Evolutionary conservation across 176 grass and related monocot genomes (phyloP).

Genomic region (Cenchrus americanus): DNA sequence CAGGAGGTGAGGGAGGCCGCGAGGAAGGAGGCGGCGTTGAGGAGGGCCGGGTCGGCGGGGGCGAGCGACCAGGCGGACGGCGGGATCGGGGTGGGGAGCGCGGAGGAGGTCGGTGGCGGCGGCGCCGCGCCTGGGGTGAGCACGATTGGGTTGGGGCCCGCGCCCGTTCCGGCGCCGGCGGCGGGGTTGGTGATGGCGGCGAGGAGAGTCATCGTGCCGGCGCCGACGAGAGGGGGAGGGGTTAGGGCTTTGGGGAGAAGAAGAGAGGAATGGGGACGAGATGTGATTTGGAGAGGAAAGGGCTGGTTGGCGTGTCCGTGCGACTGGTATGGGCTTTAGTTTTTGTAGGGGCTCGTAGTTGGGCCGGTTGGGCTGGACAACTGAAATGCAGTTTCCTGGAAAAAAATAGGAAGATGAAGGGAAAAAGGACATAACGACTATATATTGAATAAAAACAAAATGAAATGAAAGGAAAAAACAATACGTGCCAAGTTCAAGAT

Average conservation of each 20-base stretch:
- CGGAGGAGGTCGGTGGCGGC: conserved; percentile 26
- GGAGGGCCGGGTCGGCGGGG: conserved; percentile 48
- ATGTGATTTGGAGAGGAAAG: not conserved
- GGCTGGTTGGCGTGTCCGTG: not conserved
- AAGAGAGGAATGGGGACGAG: not conserved
- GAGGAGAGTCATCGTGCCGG: conserved; percentile 70
- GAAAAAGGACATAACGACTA: too few species aligned
- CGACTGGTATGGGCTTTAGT: not conserved
- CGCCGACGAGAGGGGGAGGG: not conserved
- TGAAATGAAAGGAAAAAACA: not conserved
- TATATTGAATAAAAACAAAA: too few species aligned
- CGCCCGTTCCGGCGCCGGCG: not conserved
- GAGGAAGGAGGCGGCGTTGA: conserved; percentile 44
- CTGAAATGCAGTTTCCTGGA: too few species aligned
- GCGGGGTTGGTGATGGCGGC: conserved; percentile 49
- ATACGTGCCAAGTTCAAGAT: not conserved
- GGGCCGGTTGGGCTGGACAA: too few species aligned
- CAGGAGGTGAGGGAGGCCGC: conserved; percentile 33
- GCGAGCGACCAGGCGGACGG: conserved; percentile 65
- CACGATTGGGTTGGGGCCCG: conserved; percentile 35
- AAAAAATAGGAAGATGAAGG: too few species aligned
- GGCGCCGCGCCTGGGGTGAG: conserved; percentile 53
- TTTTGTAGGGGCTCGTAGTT: too few species aligned
- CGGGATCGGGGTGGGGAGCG: conserved; percentile 45
- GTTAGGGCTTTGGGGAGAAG: conserved; percentile 58